Percentiles rank a stretch among this genome's conserved stretches.
phyloP scores from a whole-genome alignment of 352 stramenopile genomes.

The Globisporangium apiculatum region DNA sequence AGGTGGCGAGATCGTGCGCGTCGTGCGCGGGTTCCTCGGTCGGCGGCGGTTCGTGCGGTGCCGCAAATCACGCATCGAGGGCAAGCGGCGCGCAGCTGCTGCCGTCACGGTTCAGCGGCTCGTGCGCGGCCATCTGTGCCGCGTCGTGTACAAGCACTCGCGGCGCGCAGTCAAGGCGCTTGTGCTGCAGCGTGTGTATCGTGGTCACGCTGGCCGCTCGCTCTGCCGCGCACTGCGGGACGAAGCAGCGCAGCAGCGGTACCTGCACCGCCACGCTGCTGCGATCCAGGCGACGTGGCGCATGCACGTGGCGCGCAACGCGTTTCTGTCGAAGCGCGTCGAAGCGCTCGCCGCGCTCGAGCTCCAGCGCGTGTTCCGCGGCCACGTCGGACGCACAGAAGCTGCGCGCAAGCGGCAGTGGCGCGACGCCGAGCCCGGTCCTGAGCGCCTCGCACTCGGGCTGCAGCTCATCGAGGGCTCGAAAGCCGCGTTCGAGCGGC shows the following conservation, averaged over 20 bases:
- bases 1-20: conserved; percentile 53
- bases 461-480: conserved; percentile 90
- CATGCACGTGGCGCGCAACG: conserved; percentile 72
- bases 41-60: conserved; percentile 34
- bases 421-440: conserved; percentile 80
- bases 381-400: conserved; percentile 65
- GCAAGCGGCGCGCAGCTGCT: conserved; percentile 17
- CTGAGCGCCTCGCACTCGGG: conserved; percentile 86
- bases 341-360: conserved; percentile 74
- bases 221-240: conserved; percentile 33
- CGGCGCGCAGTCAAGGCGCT: conserved; percentile 37
- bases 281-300: conserved; percentile 86
- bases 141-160: conserved; percentile 33
- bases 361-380: conserved; percentile 89
- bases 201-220: conserved; percentile 49
- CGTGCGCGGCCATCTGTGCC: conserved; percentile 55
- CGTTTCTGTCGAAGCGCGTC: conserved; percentile 59
- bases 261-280: conserved; percentile 51
- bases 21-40: conserved; percentile 53
- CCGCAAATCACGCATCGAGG: conserved; percentile 13
- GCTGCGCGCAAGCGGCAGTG: conserved; percentile 73
- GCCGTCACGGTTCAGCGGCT: conserved; percentile 58
- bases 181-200: conserved; percentile 63
- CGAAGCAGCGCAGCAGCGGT: conserved; percentile 26
- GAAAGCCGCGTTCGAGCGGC: conserved; percentile 89